Conservation (phyloP, 345 rosid genomes). For the Acer yangbiense region DNA sequence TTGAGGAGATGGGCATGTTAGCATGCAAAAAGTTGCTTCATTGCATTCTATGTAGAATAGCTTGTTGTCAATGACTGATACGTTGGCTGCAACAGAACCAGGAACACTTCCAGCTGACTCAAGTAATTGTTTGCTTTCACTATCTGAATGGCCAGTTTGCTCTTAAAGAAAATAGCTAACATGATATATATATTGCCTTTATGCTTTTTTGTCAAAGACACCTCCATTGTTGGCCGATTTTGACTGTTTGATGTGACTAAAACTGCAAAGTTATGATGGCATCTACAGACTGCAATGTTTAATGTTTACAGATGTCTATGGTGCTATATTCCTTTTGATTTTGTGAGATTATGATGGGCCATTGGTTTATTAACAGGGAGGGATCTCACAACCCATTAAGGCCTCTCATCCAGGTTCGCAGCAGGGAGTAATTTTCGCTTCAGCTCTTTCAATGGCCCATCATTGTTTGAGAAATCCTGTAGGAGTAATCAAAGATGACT, state of each 20-base stretch:
- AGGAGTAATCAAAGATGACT: slow-evolving; percentile 34
- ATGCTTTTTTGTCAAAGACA: not conserved
- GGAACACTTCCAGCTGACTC: slow-evolving; percentile 42
- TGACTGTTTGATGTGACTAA: not conserved
- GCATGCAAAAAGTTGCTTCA: too few relatives aligned
- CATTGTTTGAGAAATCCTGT: slow-evolving; percentile 68
- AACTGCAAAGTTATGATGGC: not conserved
- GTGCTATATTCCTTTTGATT: not conserved
- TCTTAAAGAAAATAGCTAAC: too few relatives aligned
- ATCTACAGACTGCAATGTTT: not conserved
- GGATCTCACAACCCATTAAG: slow-evolving; percentile 41
- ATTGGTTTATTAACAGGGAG: slow-evolving; percentile 61
- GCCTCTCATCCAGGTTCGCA: slow-evolving; percentile 55
- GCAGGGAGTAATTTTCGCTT: slow-evolving; percentile 75
- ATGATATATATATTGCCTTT: not conserved
- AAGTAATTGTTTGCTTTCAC: slow-evolving; percentile 14
- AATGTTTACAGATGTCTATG: not conserved
- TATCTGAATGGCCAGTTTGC: not conserved
- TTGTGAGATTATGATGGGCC: not conserved
- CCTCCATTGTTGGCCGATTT: too few relatives aligned
- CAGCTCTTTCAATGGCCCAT: slow-evolving; percentile 72
- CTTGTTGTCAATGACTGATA: slow-evolving; percentile 62
- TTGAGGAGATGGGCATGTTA: not conserved
- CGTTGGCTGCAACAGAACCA: slow-evolving; percentile 47
- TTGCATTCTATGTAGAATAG: slow-evolving; percentile 24